Percentiles rank a stretch among this genome's conserved stretches.
Conservation (phyloP, 768 basidiomycete species). For the Wakefieldia striispora region DNA sequence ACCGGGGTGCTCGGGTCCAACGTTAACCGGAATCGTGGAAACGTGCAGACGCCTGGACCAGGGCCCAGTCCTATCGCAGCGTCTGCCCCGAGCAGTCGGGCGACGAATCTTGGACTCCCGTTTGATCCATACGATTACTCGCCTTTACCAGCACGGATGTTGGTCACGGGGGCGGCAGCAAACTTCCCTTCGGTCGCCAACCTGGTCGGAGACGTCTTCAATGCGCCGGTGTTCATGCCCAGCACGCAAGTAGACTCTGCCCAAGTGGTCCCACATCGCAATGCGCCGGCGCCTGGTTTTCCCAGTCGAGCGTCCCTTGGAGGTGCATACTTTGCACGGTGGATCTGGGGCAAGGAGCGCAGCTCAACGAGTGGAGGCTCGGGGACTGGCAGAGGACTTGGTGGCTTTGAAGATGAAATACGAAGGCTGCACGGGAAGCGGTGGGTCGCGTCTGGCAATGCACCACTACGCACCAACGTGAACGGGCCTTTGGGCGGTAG, state of each 20-base stretch:
- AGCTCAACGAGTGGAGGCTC: conserved; percentile 28
- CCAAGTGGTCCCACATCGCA: conserved; percentile 64
- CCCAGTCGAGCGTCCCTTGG: conserved; percentile 71
- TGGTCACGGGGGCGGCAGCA: conserved; percentile 77
- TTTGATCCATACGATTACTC: conserved; percentile 79
- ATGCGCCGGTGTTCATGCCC: conserved; percentile 75
- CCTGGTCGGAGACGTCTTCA: conserved; percentile 79
- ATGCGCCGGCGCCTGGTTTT: conserved; percentile 68
- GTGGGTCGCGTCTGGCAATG: conserved; percentile 67
- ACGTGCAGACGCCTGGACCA: conserved; percentile 28
- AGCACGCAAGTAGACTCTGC: conserved; percentile 75
- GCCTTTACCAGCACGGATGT: conserved; percentile 60
- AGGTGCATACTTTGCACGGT: conserved; percentile 75
- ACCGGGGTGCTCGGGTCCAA: conserved; percentile 61
- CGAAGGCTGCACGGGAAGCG: conserved; percentile 66
- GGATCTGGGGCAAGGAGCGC: conserved; percentile 78
- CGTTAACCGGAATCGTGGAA: conserved; percentile 30
- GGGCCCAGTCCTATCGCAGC: conserved; percentile 24
- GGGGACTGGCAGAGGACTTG: conserved; percentile 39
- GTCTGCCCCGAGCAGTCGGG: conserved; percentile 23
- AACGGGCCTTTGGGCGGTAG: conserved; percentile 37
- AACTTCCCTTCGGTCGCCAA: conserved; percentile 84
- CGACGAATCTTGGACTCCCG: conserved; percentile 53
- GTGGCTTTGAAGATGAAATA: conserved; percentile 80
- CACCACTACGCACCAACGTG: conserved; percentile 57